Percentiles rank a stretch among this genome's conserved stretches.
phyloP scores from a whole-genome alignment of 1,284 basidiomycete species.

The Apiotrichum gamsii region DNA sequence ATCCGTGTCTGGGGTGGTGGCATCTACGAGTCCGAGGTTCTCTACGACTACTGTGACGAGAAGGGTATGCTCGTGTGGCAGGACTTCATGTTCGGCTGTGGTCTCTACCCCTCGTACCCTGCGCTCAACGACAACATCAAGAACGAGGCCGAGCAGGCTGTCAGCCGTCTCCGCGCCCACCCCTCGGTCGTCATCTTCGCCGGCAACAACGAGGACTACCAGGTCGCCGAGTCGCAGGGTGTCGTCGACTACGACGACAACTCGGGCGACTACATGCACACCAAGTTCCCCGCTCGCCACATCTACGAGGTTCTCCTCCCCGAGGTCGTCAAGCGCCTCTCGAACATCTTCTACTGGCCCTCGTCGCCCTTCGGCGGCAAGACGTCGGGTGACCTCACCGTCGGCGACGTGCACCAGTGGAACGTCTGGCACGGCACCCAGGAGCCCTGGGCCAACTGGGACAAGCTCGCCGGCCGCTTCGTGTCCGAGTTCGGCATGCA shows the following conservation, averaged over 20 bases:
- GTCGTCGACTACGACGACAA: conserved; percentile 78
- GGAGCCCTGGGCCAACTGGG: conserved; percentile 85
- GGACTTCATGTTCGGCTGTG: conserved; percentile 53
- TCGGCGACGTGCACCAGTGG: conserved; percentile 85
- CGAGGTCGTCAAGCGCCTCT: conserved; percentile 58
- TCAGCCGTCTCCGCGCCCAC: conserved; percentile 50
- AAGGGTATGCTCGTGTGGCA: conserved; percentile 58
- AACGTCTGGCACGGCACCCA: conserved; percentile 83
- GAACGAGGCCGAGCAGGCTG: conserved; percentile 50
- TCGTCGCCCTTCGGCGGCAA: conserved; percentile 79
- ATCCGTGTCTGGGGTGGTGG: conserved; percentile 54
- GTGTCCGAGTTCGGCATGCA: conserved; percentile 56
- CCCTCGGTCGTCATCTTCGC: conserved; percentile 72
- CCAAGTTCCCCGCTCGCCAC: conserved; percentile 75
- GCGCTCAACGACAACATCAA: conserved; percentile 48
- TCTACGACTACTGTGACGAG: conserved; percentile 56
- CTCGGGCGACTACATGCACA: conserved; percentile 68
- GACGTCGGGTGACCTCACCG: conserved; percentile 62
- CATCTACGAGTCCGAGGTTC: conserved; percentile 50
- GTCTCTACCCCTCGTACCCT: conserved; percentile 55
- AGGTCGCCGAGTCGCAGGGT: conserved; percentile 66
- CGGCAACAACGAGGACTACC: conserved; percentile 73
- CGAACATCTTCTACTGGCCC: conserved; percentile 71
- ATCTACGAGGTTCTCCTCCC: conserved; percentile 81
- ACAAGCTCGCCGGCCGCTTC: conserved; percentile 73